Base-by-base conservation (phyloP, 2,329 filamentous ascomycete species). In the Didymella arachidicola region DNA sequence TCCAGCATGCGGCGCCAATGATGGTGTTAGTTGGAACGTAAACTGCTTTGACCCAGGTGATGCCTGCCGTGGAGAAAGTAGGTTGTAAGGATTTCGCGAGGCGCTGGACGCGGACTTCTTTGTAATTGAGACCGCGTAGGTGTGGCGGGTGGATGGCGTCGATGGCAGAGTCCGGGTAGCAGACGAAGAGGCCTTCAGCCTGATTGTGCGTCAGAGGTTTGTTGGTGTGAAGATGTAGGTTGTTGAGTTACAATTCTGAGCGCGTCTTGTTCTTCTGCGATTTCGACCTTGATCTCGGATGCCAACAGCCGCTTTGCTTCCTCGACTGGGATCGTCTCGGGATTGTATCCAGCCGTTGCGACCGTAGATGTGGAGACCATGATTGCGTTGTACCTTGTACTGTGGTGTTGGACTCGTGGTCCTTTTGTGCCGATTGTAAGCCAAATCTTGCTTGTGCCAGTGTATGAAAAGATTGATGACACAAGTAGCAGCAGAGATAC, bases 1-100 rank as follows among this genome's bases (percentile, higher is more conserved):
- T 57, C 73, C 73, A 76, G 41, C 71, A 67, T 18, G 72, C 73
- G 26, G 68, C 30, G 6, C 72, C 73, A 8, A 72, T 58, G 7
- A 65, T 66, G 22, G 64, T 43, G 42, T 60, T 59, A 0, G 67
- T 68, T 5, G 70, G 57, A 7, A 46, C 26, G 8, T 66, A 60
- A 1, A 68, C 59, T 1, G 72, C 73, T 63, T 75, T 76, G 12
- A 75, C 44, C 61, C 68, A 73, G 32, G 61, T 45, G 18, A 70
- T 63, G 16, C 66, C 26, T 0, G 64, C 58, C 18, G 62, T 47
- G 1, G 45, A 44, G 26, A 75, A 54, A 3, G 61, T 59, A 4
- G 71, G 67, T 1, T 41, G 53, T 1, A 75, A 26, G 14, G 70
- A 68, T 36, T 62, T 62, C 2, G 69, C 61, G 4, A 76, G 47